Evolutionary conservation across 1,284 basidiomycete genomes (phyloP).

Genomic region (Ustilago vetiveriae): DNA sequence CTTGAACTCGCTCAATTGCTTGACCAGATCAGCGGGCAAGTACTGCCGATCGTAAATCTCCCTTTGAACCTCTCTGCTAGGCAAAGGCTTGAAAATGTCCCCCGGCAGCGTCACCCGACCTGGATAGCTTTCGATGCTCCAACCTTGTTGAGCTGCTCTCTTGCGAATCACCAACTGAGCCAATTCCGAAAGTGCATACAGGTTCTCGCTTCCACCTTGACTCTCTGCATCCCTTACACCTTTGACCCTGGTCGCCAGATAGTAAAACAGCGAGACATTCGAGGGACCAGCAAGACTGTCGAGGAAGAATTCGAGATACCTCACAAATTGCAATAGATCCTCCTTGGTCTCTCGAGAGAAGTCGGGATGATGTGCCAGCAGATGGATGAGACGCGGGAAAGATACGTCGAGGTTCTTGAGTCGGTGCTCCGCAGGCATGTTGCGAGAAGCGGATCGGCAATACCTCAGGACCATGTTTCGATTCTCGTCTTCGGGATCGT

Average conservation of each 20-base stretch:
- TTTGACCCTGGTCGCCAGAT: conserved; percentile 84
- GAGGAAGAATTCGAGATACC: conserved; percentile 87
- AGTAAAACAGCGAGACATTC: conserved; percentile 82
- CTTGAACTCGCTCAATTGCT: conserved; percentile 23
- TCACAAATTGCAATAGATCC: conserved; percentile 71
- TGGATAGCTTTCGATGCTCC: conserved; percentile 82
- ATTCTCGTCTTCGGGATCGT: conserved; percentile 80
- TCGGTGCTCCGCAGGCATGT: conserved; percentile 26
- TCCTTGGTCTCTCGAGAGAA: conserved; percentile 79
- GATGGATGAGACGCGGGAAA: conserved; percentile 84
- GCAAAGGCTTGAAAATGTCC: conserved; percentile 76
- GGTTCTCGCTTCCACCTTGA: conserved; percentile 70
- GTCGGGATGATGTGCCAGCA: conserved; percentile 94
- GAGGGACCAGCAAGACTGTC: conserved; percentile 78
- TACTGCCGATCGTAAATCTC: conserved; percentile 44
- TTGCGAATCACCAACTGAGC: conserved; percentile 85
- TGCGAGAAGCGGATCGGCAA: conserved; percentile 11
- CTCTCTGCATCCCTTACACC: conserved; percentile 77
- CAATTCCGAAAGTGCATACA: conserved; percentile 89
- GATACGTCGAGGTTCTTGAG: conserved; percentile 75
- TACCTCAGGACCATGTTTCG: conserved; percentile 48
- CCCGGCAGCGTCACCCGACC: conserved; percentile 81
- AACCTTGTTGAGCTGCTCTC: conserved; percentile 75
- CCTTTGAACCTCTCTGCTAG: conserved; percentile 48
- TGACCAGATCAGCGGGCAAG: conserved; percentile 25